phyloP scores from a whole-genome alignment of 2,329 filamentous ascomycete species.

The Aspergillus hortae region DNA sequence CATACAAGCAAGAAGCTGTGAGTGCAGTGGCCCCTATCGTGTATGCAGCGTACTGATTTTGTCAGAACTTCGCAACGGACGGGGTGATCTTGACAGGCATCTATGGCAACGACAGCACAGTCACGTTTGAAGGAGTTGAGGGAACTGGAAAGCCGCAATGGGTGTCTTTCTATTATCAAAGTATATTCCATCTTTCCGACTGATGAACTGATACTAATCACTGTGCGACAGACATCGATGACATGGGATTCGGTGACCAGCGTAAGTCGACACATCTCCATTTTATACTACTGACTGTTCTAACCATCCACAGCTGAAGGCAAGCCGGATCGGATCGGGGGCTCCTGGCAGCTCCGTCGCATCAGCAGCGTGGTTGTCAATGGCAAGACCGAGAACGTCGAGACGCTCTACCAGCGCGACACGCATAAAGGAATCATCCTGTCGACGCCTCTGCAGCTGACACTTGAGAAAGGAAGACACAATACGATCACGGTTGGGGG shows the following conservation, averaged over 20 bases:
- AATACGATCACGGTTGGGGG: slow-evolving; percentile 59
- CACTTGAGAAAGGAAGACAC: slow-evolving; percentile 48
- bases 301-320: slow-evolving; percentile 41
- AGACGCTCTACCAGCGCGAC: slow-evolving; percentile 53
- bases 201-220: not conserved
- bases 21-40: not conserved
- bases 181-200: slow-evolving; percentile 3
- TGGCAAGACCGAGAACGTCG: slow-evolving; percentile 45
- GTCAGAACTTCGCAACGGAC: slow-evolving; percentile 45
- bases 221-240: slow-evolving; percentile 16
- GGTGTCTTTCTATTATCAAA: slow-evolving; percentile 58
- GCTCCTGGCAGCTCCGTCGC: slow-evolving; percentile 57
- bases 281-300: too few species aligned
- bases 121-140: slow-evolving; percentile 49
- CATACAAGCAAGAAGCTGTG: slow-evolving; percentile 53
- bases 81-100: slow-evolving; percentile 51
- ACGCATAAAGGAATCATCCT: slow-evolving; percentile 59
- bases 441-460: slow-evolving; percentile 54
- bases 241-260: slow-evolving; percentile 25
- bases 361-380: slow-evolving; percentile 61
- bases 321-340: slow-evolving; percentile 57
- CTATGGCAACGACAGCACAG: slow-evolving; percentile 53
- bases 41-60: not conserved
- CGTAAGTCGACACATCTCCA: slow-evolving; percentile 9
- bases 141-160: slow-evolving; percentile 53